Conservation (phyloP, 306 rosid species). For the Casuarina cunninghamiana region DNA sequence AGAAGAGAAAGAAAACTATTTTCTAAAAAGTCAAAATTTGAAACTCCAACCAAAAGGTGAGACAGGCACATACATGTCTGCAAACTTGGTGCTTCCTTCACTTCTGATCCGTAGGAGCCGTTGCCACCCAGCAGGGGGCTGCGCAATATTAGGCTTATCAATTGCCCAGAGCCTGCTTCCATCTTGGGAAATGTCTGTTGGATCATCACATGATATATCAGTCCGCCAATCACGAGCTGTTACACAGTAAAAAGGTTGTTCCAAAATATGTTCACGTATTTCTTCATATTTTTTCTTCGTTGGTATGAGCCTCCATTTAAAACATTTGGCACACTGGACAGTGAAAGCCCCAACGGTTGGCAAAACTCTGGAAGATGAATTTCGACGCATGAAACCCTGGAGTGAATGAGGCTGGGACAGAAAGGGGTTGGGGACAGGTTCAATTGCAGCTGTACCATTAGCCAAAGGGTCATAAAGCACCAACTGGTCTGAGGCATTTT, state of each 20-base stretch:
- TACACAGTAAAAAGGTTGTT: constrained; percentile 70
- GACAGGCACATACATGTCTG: constrained; percentile 66
- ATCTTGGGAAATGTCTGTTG: constrained; percentile 84
- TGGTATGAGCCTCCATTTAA: constrained; percentile 95
- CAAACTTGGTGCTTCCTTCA: constrained; percentile 90
- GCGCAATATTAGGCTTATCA: constrained; percentile 91
- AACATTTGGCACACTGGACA: constrained; percentile 87
- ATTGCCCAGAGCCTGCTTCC: constrained; percentile 92
- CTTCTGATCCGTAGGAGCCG: constrained; percentile 78
- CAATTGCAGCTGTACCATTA: constrained; percentile 32
- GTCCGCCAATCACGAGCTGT: constrained; percentile 87
- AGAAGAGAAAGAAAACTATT: no score
- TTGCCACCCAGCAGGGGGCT: constrained; percentile 91
- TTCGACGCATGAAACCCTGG: constrained; percentile 20
- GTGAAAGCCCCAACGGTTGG: constrained; percentile 85
- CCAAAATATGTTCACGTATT: constrained; percentile 77
- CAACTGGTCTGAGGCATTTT: constrained; percentile 51
- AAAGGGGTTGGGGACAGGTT: constrained; percentile 42
- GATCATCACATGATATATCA: constrained; percentile 74
- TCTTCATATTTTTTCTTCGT: constrained; percentile 87
- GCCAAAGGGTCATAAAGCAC: constrained; percentile 65
- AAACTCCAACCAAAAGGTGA: neutral
- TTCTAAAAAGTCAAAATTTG: no score
- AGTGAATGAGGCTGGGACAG: constrained; percentile 22
- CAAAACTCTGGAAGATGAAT: constrained; percentile 49